These are phyloP conservation scores for Collybia sordida DNA, from an alignment of 768 basidiomycete species.

Conservation along the genomic window DNA sequence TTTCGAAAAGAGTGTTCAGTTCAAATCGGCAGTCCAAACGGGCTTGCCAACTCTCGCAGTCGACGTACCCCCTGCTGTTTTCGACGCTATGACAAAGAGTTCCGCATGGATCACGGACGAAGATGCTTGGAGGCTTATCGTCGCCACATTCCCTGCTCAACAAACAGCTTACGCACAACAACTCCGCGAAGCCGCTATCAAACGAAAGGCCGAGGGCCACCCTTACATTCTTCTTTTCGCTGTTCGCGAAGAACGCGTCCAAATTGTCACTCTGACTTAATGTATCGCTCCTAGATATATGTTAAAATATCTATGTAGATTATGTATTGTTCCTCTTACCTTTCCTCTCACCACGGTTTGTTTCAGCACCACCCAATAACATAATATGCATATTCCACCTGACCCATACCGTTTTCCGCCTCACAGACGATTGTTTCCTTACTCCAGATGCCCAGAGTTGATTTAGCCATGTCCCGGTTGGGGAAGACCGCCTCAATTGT, in stretches of 20 bases:
- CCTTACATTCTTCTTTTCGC: conserved; percentile 63
- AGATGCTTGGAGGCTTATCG: conserved; percentile 67
- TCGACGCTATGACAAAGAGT: conserved; percentile 60
- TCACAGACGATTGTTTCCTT: conserved; percentile 60
- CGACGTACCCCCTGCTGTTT: conserved; percentile 60
- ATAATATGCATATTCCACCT: conserved; percentile 73
- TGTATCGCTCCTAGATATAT: conserved; percentile 1
- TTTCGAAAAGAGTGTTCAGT: conserved; percentile 56
- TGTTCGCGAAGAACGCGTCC: conserved; percentile 68
- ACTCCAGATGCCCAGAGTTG: conserved; percentile 46
- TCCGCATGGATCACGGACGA: conserved; percentile 73
- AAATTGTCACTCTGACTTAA: conserved; percentile 47
- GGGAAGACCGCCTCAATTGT: conserved; percentile 59
- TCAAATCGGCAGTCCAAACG: conserved; percentile 58
- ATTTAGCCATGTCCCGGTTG: conserved; percentile 5
- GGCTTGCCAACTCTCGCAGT: conserved; percentile 72
- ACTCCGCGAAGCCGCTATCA: conserved; percentile 63
- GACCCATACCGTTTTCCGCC: conserved; percentile 38
- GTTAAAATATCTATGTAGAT: conserved; percentile 1
- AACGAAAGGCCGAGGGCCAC: conserved; percentile 63
- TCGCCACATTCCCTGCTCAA: conserved; percentile 52
- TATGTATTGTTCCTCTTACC: conserved; percentile 1
- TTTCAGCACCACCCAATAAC: conserved; percentile 63
- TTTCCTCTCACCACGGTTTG: conserved; percentile 6
- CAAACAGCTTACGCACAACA: conserved; percentile 64